Evolutionary conservation across 176 grass and related monocot species (phyloP), one percentile per base, ranked within the genome.

Genomic region (Carex kokanica): DNA sequence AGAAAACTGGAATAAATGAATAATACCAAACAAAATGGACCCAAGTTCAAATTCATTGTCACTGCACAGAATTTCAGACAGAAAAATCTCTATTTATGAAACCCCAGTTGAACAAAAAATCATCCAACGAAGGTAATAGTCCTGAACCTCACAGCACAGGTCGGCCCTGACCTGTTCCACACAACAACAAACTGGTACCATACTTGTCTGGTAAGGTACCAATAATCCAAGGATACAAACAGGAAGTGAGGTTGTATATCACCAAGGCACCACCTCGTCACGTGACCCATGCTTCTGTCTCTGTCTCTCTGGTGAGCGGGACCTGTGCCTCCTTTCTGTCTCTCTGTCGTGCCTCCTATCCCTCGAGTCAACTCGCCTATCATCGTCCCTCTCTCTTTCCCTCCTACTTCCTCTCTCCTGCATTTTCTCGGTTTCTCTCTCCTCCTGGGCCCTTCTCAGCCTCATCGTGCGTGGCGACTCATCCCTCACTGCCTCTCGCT

Each of bases 181-280:
- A 43, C 17, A 43, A 43, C 67, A 43, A 17, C 34, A 41, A 38
- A 21, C 65, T 7, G 8, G 64, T 17, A 68, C 64, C 14, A 68
- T 17, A 17, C 32, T 6, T 6, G 32, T 18, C 40, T 31, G 15
- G 17, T 70, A 70, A 67, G 64, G 29, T 13, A 77, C 21, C 40
- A 45, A 8, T 20, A 71, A 40, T 43, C 32, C 17, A 71, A 71
- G 10, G 0, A 71, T 41, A 71, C 8, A 67, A 84, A 31, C 66
- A 54, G 17, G 16, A 41, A 71, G 43, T 60, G n/a, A 78, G 79
- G 40, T 74, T 20, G 51, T 62, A 64, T 91, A 83, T 93, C 88
- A 91, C 81, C 85, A 80, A 87, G 87, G 86, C 40, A 94, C 95
- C 40, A 94, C 95, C 90, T 98, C 92, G 36, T 64, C 64, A 83